phyloP scores from a whole-genome alignment of 768 basidiomycete species.

The Podaxis sp. region DNA sequence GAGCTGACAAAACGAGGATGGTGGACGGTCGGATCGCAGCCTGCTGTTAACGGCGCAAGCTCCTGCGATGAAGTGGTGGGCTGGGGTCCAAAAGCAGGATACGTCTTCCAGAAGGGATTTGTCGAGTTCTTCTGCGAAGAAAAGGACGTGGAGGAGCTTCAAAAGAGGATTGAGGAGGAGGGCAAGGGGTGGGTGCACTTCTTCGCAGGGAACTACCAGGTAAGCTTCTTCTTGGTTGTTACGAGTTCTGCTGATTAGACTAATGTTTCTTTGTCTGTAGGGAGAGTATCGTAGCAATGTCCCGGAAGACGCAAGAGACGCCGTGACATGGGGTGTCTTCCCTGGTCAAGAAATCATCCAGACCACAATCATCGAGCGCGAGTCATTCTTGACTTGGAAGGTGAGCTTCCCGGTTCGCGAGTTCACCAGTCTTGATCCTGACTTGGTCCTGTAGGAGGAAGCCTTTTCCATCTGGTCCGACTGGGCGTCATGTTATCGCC shows the following conservation, averaged over 20 bases:
- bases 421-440: slow-evolving; percentile 1
- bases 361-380: slow-evolving; percentile 93
- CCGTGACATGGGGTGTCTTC: slow-evolving; percentile 99
- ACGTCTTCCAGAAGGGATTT: slow-evolving; percentile 97
- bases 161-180: slow-evolving; percentile 49
- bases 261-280: slow-evolving; percentile 32
- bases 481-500: slow-evolving; percentile 88
- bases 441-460: slow-evolving; percentile 64
- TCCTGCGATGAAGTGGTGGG: slow-evolving; percentile 82
- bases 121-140: slow-evolving; percentile 90
- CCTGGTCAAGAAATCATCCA: slow-evolving; percentile 95
- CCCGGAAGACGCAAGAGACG: slow-evolving; percentile 76
- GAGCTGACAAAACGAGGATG: slow-evolving; percentile 74
- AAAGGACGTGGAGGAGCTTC: slow-evolving; percentile 57
- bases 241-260: slow-evolving; percentile 16
- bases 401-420: slow-evolving; percentile 35
- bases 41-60: slow-evolving; percentile 78
- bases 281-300: slow-evolving; percentile 83
- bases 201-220: slow-evolving; percentile 80
- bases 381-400: slow-evolving; percentile 97
- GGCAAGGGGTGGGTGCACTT: slow-evolving; percentile 75
- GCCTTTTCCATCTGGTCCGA: slow-evolving; percentile 95
- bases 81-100: slow-evolving; percentile 91
- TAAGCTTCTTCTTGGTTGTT: slow-evolving; percentile 31
- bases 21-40: slow-evolving; percentile 98